phyloP scores from a whole-genome alignment of 768 basidiomycete species.

The Rubroboletus pulcherrimus region DNA sequence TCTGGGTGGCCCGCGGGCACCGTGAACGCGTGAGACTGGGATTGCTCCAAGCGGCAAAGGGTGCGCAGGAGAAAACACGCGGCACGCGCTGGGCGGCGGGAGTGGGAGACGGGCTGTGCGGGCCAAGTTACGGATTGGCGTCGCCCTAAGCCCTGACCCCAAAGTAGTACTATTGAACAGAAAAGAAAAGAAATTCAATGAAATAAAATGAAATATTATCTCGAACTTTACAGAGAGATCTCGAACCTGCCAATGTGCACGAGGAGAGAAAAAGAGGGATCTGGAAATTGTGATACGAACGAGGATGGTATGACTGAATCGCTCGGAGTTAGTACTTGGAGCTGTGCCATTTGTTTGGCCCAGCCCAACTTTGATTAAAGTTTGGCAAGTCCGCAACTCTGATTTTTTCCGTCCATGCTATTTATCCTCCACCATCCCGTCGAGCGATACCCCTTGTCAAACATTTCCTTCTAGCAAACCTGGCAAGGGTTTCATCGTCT shows the following conservation, averaged over 20 bases:
- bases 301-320: neutral
- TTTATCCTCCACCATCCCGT: constrained; percentile 46
- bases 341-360: constrained; percentile 33
- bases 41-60: neutral
- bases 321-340: constrained; percentile 12
- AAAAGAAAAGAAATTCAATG: neutral
- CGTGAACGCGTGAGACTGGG: neutral
- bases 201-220: neutral
- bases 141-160: constrained; percentile 32
- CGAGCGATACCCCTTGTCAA: constrained; percentile 44
- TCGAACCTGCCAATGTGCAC: constrained; percentile 8
- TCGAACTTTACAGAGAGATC: neutral
- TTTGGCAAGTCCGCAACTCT: constrained; percentile 25
- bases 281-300: constrained; percentile 8
- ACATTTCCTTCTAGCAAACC: constrained; percentile 37
- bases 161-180: constrained; percentile 7
- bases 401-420: constrained; percentile 39
- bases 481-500: constrained; percentile 38
- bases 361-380: constrained; percentile 26
- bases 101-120: constrained; percentile 18
- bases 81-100: constrained; percentile 13
- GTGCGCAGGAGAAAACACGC: constrained; percentile 19
- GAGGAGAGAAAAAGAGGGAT: neutral
- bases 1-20: neutral
- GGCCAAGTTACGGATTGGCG: neutral